Evolutionary conservation across 768 basidiomycete genomes (phyloP), one percentile per base, ranked within the genome.

Genomic region (Leccinum olivaceopallidum): DNA sequence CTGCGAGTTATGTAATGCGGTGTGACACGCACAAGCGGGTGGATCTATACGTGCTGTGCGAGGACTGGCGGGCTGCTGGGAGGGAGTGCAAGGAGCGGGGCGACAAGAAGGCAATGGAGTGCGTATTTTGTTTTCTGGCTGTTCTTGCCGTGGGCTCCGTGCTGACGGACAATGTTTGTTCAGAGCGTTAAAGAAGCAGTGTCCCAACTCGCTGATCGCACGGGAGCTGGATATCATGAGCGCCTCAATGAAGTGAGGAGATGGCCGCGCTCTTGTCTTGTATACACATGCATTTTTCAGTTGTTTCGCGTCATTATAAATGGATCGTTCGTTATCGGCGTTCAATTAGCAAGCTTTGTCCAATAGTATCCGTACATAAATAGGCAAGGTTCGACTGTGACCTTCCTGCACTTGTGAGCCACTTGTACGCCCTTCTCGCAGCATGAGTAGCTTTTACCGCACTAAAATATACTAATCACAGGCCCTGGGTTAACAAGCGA

Each of bases 51-150:
- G 89, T 95, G 24, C 81, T 86, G 62, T 97, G 94, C 67, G 90
- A 90, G 3, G 96, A 97, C 58, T 97, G 94, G 94, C 83, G 87
- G 42, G 78, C 84, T 71, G 95, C 95, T 0, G 95, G 89, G 1
- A 87, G 84, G 69, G 91, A 94, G 65, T 96, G 93, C 73, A 96
- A 94, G 73, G 93, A 95, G 55, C 80, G 92, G 28, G 87, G 87
- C 1, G 94, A 99, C 71, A 90, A 89, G 73, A 84, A 82, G 7
- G 89, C 86, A 65, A 73, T 98, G 34, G 88, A 92, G 96, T 97
- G 72, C 71, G 94, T 84, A 5, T 42, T 42, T 39, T 50, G 9
- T 50, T 57, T 20, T 36, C 10, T 32, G 7, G 10, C n/a, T 37
- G 36, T 30, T 32, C 14, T 18, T 39, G 16, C n/a, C 6, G 22